Evolutionary conservation across 2,329 filamentous ascomycete species (phyloP), one percentile per base, ranked within the genome.

Genomic region (Monilinia polystroma): DNA sequence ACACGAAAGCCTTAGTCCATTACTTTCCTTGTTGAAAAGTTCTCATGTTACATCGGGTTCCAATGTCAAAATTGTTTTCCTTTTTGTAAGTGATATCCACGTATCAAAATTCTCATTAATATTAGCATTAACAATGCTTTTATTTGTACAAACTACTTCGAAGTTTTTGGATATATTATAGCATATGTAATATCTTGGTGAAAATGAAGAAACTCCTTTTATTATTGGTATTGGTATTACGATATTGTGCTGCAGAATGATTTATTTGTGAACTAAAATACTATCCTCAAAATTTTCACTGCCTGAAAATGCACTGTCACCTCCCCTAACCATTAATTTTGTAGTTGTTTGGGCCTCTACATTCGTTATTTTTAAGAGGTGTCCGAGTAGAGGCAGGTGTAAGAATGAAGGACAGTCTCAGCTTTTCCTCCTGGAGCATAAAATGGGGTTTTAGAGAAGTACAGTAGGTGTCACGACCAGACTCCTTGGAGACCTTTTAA

Each of bases 81-180:
- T 8, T 85, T 85, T 63, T 82, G 3, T 81, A 4, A 87, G 79
- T 0, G 81, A 83, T 70, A 77, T 79, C 75, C 79, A 86, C 10
- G 88, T 77, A 63, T 87, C 84, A 0, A 78, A 69, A 69, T 87
- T 76, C 12, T 63, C 45, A 0, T 72, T 73, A 18, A 78, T 73
- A 3, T 80, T 83, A 76, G 78, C 77, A 0, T 71, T 75, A 2
- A 79, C 73, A 8, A 85, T 76, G 68, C 82, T 80, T 74, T 84
- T 83, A 65, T 84, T 81, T 0, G 79, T 79, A 10, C 79, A 75
- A 1, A 82, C 78, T 8, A 72, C 52, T 66, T 64, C 53, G 10
- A 57, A 38, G 7, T 57, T 64, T 16, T 57, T 12, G 32, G 51
- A 32, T 7, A 57, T 57, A 38, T 57, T 18, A 26, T 52, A 64